Evolutionary conservation across 176 grass and related monocot genomes (phyloP).

Genomic region (Avena insularis): DNA sequence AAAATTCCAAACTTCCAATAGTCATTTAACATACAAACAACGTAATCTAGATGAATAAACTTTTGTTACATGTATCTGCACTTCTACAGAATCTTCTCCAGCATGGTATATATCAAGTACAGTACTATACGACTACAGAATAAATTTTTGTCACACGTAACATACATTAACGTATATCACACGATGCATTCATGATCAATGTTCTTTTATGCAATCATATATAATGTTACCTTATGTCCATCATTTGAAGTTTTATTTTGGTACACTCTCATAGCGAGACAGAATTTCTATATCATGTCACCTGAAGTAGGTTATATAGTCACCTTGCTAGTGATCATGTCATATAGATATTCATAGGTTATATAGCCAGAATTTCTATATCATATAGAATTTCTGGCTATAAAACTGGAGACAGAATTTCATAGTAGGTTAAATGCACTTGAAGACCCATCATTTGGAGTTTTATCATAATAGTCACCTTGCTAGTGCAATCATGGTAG

Average conservation of each 20-base stretch:
- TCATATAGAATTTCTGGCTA: too few species aligned
- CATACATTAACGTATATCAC: constrained; percentile 14
- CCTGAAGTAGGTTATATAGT: too few species aligned
- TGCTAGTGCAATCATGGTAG: constrained; percentile 17
- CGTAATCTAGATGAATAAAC: background rate
- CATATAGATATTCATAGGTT: too few species aligned
- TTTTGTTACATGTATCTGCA: background rate
- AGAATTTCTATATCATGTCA: too few species aligned
- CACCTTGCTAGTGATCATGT: too few species aligned
- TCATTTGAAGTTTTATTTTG: constrained; percentile 3
- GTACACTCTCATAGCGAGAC: too few species aligned
- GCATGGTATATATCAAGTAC: constrained; percentile 9
- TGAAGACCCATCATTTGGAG: background rate
- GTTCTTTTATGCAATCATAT: constrained; percentile 5
- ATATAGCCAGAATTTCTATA: too few species aligned
- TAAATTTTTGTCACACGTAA: background rate
- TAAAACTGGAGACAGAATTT: too few species aligned
- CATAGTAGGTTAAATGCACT: too few species aligned
- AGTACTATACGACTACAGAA: background rate
- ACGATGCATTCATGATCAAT: background rate
- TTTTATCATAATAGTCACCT: background rate
- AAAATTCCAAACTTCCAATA: constrained; percentile 24
- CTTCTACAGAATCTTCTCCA: constrained; percentile 7
- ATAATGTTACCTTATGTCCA: constrained; percentile 18
- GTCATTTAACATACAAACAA: background rate